Evolutionary conservation across 257 asterid genomes (phyloP), one percentile per base, ranked within the genome.

Genomic region (Solanum tarijense): DNA sequence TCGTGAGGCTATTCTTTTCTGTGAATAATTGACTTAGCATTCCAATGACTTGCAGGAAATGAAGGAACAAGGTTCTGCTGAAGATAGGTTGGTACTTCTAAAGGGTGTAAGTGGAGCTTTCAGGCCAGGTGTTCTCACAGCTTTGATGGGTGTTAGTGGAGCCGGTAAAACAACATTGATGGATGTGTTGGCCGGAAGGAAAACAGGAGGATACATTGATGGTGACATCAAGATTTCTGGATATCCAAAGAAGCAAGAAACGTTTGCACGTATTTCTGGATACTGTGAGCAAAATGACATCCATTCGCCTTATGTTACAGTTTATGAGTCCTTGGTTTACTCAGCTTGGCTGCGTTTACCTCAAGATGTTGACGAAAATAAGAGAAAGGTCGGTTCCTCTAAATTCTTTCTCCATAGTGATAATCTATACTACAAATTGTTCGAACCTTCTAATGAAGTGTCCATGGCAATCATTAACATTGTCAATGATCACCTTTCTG

Each of bases 131-230:
- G 96, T 95, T 89, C 95, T 95, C 23, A 94, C 98, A 23, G 98
- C 98, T 79, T 89, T 95, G 76, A 93, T 95, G 98, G 98, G 98
- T 4, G 98, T 95, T 38, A 95, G 98, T 87, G 98, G 98, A 60
- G 98, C 98, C 9, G 98, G 98, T 27, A 95, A 95, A 87, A 94
- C 98, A 87, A 95, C 98, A 3, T 68, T 95, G 71, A 94, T 95
- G 98, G 98, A 95, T 39, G 98, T 95, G 55, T 86, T 95, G 71
- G 98, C 98, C 29, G 98, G 98, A 29, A 55, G 98, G 66, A 95
- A 95, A 92, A 95, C 98, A 0, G 96, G 98, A 5, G 98, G 98
- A 46, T 94, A 93, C 68, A 95, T 95, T 34, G 94, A 93, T 46
- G 98, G 98, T 3, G 85, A 75, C 87, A 92, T 95, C 52, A 91